Evolutionary conservation across 2,329 filamentous ascomycete genomes (phyloP).

Genomic region (Penicillium concentricum): DNA sequence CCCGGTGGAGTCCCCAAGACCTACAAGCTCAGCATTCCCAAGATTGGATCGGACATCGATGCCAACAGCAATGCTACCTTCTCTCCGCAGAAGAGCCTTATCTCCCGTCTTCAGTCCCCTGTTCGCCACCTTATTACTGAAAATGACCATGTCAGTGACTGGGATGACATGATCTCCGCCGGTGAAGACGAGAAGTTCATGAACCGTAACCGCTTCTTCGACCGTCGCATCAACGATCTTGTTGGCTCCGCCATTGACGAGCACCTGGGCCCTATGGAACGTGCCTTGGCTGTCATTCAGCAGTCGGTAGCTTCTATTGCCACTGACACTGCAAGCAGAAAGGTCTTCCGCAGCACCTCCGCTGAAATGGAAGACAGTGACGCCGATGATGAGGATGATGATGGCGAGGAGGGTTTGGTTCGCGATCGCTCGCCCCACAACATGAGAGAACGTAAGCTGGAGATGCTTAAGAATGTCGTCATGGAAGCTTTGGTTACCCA

Average conservation of each 20-base stretch:
- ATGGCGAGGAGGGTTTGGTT: slow-evolving; percentile 52
- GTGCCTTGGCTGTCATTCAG: slow-evolving; percentile 73
- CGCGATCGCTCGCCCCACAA: slow-evolving; percentile 72
- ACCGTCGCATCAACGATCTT: slow-evolving; percentile 82
- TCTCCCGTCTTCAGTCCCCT: slow-evolving; percentile 53
- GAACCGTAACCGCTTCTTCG: slow-evolving; percentile 81
- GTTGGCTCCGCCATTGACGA: slow-evolving; percentile 75
- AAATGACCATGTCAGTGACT: slow-evolving; percentile 73
- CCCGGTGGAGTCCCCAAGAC: slow-evolving; percentile 55
- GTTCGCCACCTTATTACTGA: slow-evolving; percentile 64
- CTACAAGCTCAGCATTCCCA: slow-evolving; percentile 49
- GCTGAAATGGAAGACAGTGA: slow-evolving; percentile 75
- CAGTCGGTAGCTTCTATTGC: slow-evolving; percentile 62
- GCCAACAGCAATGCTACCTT: slow-evolving; percentile 47
- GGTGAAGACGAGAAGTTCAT: slow-evolving; percentile 81
- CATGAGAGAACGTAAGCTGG: slow-evolving; percentile 69
- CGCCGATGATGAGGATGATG: slow-evolving; percentile 88
- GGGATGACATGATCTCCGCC: slow-evolving; percentile 82
- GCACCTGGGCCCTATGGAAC: slow-evolving; percentile 77
- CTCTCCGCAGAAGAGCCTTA: slow-evolving; percentile 64
- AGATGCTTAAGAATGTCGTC: slow-evolving; percentile 71
- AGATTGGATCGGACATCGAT: slow-evolving; percentile 34
- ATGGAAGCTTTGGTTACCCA: slow-evolving; percentile 63
- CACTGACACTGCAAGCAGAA: slow-evolving; percentile 56
- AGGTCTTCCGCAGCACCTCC: slow-evolving; percentile 65